These are phyloP conservation scores for Barnettozyma hawaiiensis DNA, from an alignment of 1,139 yeast genomes.

Conservation along the genomic window DNA sequence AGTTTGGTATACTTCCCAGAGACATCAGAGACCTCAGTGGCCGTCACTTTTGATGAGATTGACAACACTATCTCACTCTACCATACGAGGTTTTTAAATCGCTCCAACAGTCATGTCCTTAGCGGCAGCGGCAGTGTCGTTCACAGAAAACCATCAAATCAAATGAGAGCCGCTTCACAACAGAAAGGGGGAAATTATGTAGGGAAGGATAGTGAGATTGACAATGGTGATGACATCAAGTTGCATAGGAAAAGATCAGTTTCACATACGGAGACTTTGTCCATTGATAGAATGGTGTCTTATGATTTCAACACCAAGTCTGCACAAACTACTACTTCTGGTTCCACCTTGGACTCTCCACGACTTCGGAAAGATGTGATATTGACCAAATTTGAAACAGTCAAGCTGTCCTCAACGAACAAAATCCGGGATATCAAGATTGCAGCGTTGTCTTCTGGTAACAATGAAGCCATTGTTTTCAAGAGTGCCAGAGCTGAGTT, in stretches of 20 bases:
- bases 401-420: conserved; percentile 31
- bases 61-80: conserved; percentile 44
- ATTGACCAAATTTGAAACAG: conserved; percentile 52
- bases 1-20: conserved; percentile 48
- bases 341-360: conserved; percentile 11
- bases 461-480: conserved; percentile 56
- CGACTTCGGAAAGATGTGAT: conserved; percentile 52
- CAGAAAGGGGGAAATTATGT: conserved; percentile 1
- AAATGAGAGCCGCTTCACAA: conserved; percentile 12
- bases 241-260: conserved; percentile 48
- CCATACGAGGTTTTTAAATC: conserved; percentile 42
- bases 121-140: conserved; percentile 5
- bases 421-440: conserved; percentile 36
- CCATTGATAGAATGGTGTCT: conserved; percentile 58
- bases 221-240: conserved; percentile 12
- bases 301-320: conserved; percentile 25
- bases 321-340: conserved; percentile 12
- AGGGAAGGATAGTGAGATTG: conserved; percentile 5
- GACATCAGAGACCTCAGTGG: conserved; percentile 34
- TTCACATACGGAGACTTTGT: conserved; percentile 51
- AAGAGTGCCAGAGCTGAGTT: conserved; percentile 31
- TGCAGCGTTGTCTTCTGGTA: conserved; percentile 41
- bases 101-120: conserved; percentile 8
- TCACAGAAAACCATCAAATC: conserved; percentile 18
- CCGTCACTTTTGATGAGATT: conserved; percentile 47